Percentiles rank a stretch among this genome's conserved stretches.
Conservation (phyloP, 1,284 basidiomycete genomes). For the Moniliella sp. region DNA sequence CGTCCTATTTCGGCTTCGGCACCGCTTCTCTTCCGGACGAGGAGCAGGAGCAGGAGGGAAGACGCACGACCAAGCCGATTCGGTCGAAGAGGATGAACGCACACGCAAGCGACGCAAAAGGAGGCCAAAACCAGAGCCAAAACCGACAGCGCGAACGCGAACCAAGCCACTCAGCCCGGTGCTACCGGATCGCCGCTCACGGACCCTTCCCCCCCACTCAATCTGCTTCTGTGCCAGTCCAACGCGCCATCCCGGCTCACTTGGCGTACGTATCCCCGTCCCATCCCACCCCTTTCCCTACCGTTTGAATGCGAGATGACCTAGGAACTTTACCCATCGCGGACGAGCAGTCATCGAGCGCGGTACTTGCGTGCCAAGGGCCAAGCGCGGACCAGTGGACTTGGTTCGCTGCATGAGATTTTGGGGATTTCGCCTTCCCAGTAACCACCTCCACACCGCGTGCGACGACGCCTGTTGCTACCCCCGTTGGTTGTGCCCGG, state of each 20-base stretch:
- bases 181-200: too few relatives aligned
- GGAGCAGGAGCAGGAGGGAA: constrained; percentile 1
- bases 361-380: background rate
- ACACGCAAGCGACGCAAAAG: constrained; percentile 2
- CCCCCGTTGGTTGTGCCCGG: background rate
- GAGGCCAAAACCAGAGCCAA: constrained; percentile 6
- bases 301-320: background rate
- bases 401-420: background rate
- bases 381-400: background rate
- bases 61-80: background rate
- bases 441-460: too few relatives aligned
- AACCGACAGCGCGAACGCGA: constrained; percentile 1
- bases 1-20: constrained; percentile 3
- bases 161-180: background rate
- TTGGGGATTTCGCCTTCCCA: background rate
- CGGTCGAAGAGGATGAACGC: background rate
- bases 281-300: background rate
- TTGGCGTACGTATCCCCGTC: background rate
- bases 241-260: background rate
- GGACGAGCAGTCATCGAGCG: constrained; percentile 4
- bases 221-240: too few relatives aligned
- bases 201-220: too few relatives aligned
- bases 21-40: constrained; percentile 3
- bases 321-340: constrained; percentile 3
- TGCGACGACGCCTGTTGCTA: background rate